Evolutionary conservation across 768 basidiomycete species (phyloP), one percentile per base, ranked within the genome.

Genomic region (Hygrocybe coccinea): DNA sequence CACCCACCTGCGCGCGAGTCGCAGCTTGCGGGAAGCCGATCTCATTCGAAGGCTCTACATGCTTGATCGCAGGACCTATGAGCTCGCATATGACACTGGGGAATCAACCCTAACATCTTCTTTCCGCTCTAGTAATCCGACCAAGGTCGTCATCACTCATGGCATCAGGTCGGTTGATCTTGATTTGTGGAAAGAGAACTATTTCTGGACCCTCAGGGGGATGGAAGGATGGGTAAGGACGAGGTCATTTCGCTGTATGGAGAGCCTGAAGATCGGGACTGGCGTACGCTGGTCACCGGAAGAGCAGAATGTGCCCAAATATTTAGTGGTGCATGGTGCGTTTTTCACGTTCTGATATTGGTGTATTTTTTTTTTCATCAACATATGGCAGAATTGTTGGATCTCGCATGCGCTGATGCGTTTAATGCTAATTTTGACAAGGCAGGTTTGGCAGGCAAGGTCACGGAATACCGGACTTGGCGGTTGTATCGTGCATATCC

Each of bases 401-500:
- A 22, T 22, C n/a, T 12, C 5, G 17, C 11, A 5, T 22, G 21
- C 21, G 17, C 22, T 22, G 44, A 46, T n/a, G n/a, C 44, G 21
- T 46, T 46, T 22, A 22, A 22, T 5, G 11, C 22, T 22, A 12
- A 5, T 17, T 17, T 46, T 5, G 5, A 46, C 22, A 22, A 12
- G 15, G 17, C 45, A 5, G 44, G 21, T 3, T 22, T 21, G 5
- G 21, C 5, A 14, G 58, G 57, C 34, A 56, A 61, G 12, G 48
- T 66, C 19, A 59, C 59, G 15, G 71, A 74, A 54, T 47, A 52
- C 41, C 69, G 76, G 36, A 59, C 54, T 33, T 81, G 79, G 79
- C 64, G 69, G 8, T 50, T 81, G 50, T 77, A 80, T 62, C 73
- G 74, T 15, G 74, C 78, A 3, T 81, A 78, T 64, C 76, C 78